Conservation (phyloP, 106 monocot species). For the Xerophyta viscosa region DNA sequence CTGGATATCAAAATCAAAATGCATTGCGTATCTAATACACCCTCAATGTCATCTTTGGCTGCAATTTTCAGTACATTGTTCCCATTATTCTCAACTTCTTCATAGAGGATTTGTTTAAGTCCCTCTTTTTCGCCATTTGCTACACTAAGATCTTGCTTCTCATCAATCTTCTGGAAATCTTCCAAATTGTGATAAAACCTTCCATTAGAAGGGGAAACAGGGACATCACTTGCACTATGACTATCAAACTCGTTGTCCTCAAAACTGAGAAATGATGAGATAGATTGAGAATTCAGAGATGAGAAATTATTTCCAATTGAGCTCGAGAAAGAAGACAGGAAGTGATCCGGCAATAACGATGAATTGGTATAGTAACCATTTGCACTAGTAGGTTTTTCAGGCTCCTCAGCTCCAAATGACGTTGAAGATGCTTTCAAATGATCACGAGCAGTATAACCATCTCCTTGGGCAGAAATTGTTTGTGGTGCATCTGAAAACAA, state of each 20-base stretch:
- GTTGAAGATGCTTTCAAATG: conserved; percentile 3
- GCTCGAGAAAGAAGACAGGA: conserved; percentile 26
- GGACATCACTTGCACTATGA: not conserved
- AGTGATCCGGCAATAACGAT: conserved; percentile 2
- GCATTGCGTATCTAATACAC: conserved; percentile 53
- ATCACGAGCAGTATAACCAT: not conserved
- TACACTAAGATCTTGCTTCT: conserved; percentile 12
- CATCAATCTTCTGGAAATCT: conserved; percentile 11
- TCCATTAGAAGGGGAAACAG: conserved; percentile 18
- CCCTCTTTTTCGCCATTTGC: conserved; percentile 6
- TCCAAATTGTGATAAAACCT: conserved; percentile 15
- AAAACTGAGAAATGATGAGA: conserved; percentile 17
- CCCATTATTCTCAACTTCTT: conserved; percentile 22
- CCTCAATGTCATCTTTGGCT: conserved; percentile 25
- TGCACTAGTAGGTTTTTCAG: conserved; percentile 12
- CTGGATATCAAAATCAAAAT: conserved; percentile 69
- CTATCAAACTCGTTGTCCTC: conserved; percentile 9
- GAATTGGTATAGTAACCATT: conserved; percentile 1
- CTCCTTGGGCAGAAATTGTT: conserved; percentile 9
- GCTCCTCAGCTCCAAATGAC: conserved; percentile 9
- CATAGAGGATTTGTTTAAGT: conserved; percentile 12
- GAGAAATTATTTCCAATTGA: conserved; percentile 10
- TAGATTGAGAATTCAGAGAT: conserved; percentile 16
- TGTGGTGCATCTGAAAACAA: conserved; percentile 26
- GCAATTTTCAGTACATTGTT: conserved; percentile 2